Base-by-base conservation (phyloP, 179 eudicot species). In the Carnegiea gigantea region DNA sequence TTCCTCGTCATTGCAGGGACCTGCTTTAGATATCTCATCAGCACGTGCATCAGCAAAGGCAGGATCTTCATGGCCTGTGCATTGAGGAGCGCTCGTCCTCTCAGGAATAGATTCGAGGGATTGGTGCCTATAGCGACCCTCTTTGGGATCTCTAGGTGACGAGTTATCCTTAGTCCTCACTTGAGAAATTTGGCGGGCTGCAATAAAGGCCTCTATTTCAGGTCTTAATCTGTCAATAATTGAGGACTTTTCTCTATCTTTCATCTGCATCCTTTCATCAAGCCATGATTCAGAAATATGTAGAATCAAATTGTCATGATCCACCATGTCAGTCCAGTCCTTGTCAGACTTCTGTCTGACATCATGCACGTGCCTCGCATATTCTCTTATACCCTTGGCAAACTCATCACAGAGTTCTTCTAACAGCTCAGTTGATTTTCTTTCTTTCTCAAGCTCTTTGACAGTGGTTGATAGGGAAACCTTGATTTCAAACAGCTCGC, bases 331-430 rank as follows among this genome's bases (percentile, higher is more conserved):
- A 4, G 46, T 87, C 89, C 90, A 85, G 60, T 90, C 92, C 81
- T 83, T 85, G 48, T 92, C 95, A 8, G 85, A 84, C 80, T 88
- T 91, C 65, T 90, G 93, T 77, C 87, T 90, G 70, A 90, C 75
- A 70, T 77, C 82, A 59, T 88, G 97, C 79, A 91, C 38, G 77
- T 92, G 91, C 73, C 82, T 87, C 38, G 88, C 98, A 76, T 86
- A 91, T 76, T 91, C 90, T 75, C 84, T 87, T 44, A 94, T 88
- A 70, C 95, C 93, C 78, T 81, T 83, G 23, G 99, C 93, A 73
- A 96, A 96, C 87, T 96, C 98, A 68, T 96, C 97, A 76, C 98
- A 96, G 43, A 96, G 95, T n/a, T 93, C 92, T 89, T 96, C 98
- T 81, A 92, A 67, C 12, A 96, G 83, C 67, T 68, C 84, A 76